Base-by-base conservation (phyloP, 305 asterid genomes). In the Fraxinus platypoda region DNA sequence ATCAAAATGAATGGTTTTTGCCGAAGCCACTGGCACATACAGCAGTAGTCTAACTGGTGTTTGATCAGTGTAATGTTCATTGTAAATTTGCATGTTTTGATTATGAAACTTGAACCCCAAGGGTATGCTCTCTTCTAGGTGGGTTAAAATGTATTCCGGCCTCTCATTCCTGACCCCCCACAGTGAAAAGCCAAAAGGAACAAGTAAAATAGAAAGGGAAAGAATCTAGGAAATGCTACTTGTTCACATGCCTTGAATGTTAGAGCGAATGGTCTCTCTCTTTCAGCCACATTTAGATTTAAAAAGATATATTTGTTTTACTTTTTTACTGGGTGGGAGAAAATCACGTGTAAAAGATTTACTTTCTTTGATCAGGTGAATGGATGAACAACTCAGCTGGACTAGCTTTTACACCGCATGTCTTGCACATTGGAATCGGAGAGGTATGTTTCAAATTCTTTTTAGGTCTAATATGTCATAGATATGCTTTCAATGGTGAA, bases 351-450 rank as follows among this genome's bases (percentile, higher is more conserved):
- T 66, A 26, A 66, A 66, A 66, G 33, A 34, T 33, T 33, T 8
- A 19, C 23, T 74, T 83, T 81, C 15, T 75, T 71, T 38, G 33
- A 64, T 26, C 84, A 92, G 95, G 95, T 85, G 94, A 92, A 66
- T 92, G 95, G 95, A 90, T 90, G 95, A 89, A 88, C 82, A 86
- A 70, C 81, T 88, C 95, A 72, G 94, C 93, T 75, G 95, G 94
- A 71, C 84, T 88, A 30, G 95, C 95, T 31, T 92, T 90, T 82
- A 89, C 92, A 2, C 94, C 95, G 4, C 95, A 90, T 78, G 83
- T 90, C 80, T 70, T 92, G 46, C 92, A 88, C 19, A 70, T 86
- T 30, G 88, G 80, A 37, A 81, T 82, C 73, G 95, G 95, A 78
- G 93, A 91, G 93, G 95, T 91, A 46, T 79, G 75, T 54, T 54